phyloP scores from a whole-genome alignment of 805 yeast genomes.

The Kurtzmaniella cleridarum region DNA sequence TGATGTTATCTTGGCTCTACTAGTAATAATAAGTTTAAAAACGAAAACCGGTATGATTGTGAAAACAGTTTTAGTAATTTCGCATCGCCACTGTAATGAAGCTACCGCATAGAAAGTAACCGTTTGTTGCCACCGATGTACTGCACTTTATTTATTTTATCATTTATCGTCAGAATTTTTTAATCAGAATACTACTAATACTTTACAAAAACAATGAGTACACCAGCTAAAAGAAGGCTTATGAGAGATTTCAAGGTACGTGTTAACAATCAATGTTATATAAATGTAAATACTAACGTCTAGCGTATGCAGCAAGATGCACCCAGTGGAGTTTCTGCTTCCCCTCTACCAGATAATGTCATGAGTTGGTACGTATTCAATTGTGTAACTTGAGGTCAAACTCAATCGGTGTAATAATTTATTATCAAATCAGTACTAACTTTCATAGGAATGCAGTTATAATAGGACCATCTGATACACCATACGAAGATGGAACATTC shows the following conservation, averaged over 20 bases:
- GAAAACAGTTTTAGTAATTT: too few species aligned
- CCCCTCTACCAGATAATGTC: constrained; percentile 94
- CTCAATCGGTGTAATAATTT: not conserved
- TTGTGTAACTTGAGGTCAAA: not conserved
- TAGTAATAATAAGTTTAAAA: too few species aligned
- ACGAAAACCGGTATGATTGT: too few species aligned
- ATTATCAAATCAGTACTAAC: not conserved
- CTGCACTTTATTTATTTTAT: too few species aligned
- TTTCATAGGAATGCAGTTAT: constrained; percentile 78
- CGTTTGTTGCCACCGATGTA: too few species aligned
- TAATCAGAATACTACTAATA: not conserved
- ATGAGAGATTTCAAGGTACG: constrained; percentile 95
- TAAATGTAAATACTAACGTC: constrained; percentile 11
- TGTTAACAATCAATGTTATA: constrained; percentile 2
- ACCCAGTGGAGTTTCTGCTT: constrained; percentile 96
- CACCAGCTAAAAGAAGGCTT: constrained; percentile 97
- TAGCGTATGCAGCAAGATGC: constrained; percentile 96
- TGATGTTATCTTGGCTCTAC: too few species aligned
- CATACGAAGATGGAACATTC: constrained; percentile 97
- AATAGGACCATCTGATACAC: constrained; percentile 96
- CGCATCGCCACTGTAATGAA: too few species aligned
- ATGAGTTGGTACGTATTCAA: constrained; percentile 61
- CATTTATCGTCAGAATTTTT: not conserved
- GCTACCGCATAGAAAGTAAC: too few species aligned
- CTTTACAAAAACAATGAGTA: constrained; percentile 62